Percentiles rank a stretch among this genome's conserved stretches.
Evolutionary conservation across 2,329 filamentous ascomycete genomes (phyloP).

Genomic region (Xylariaceae sp.): DNA sequence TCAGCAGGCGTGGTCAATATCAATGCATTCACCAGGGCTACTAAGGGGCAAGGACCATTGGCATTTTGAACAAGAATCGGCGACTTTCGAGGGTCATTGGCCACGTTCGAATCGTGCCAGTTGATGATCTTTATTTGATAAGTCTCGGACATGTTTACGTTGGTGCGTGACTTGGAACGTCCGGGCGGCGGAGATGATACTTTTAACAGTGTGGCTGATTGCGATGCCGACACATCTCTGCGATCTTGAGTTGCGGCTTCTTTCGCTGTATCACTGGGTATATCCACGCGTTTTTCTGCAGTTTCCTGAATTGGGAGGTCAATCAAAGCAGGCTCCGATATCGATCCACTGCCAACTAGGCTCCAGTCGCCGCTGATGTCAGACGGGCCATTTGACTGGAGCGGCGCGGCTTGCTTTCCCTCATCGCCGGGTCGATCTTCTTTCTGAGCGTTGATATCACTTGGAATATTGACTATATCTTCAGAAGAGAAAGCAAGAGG

Average conservation of each 20-base stretch:
- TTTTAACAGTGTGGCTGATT: conserved; percentile 33
- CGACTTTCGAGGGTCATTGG: conserved; percentile 64
- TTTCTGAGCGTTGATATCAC: conserved; percentile 47
- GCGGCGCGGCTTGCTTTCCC: conserved; percentile 36
- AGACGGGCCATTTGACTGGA: conserved; percentile 21
- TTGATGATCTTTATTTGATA: conserved; percentile 90
- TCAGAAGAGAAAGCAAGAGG: conserved; percentile 36
- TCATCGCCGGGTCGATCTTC: conserved; percentile 40
- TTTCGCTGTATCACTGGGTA: conserved; percentile 28
- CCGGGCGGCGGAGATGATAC: conserved; percentile 33
- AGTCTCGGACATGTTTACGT: conserved; percentile 59
- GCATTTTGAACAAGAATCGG: conserved; percentile 89
- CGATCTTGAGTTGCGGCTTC: conserved; percentile 10
- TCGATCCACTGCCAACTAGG: conserved; percentile 41
- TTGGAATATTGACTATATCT: conserved; percentile 33
- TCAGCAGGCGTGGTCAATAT: conserved; percentile 72
- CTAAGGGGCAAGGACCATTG: conserved; percentile 88
- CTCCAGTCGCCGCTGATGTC: conserved; percentile 45
- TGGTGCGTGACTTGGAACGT: conserved; percentile 34
- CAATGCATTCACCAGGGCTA: conserved; percentile 89
- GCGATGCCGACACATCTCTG: conserved; percentile 35
- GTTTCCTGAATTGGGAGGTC: conserved; percentile 35
- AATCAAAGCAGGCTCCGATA: conserved; percentile 26
- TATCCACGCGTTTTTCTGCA: conserved; percentile 36
- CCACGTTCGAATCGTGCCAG: conserved; percentile 65